Evolutionary conservation across 2,329 filamentous ascomycete species (phyloP), one percentile per base, ranked within the genome.

Genomic region (Trichoderma sp.): DNA sequence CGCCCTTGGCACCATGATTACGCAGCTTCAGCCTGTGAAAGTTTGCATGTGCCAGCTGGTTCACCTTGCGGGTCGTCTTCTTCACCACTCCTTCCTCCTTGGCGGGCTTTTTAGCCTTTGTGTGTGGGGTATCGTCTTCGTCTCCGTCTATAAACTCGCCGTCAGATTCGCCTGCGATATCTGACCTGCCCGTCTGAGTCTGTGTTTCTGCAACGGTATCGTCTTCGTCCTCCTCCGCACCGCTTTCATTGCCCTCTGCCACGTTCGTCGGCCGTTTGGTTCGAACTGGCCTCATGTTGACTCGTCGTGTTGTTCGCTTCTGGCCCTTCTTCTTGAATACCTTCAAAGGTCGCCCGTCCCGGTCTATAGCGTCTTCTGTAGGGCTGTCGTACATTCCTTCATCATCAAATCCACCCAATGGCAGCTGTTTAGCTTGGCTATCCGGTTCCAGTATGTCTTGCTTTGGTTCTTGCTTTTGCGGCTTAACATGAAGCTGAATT

Each of bases 281-380:
- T 70, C 83, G 79, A 0, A 81, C 85, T 2, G 88, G 88, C 73
- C 82, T 85, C 83, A 92, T 93, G 72, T 90, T 94, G 70, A 88
- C 85, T 62, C 86, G 84, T 73, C 90, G 85, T 3, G 93, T 95
- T 70, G 92, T 93, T 73, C 93, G 86, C 84, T 96, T 96, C 79
- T 93, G 88, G 0, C 92, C 93, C 83, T 93, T 93, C 87, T 96
- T 96, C 85, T 95, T 95, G 84, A 88, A 95, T 1, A 88, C 81
- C 68, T 86, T 88, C 47, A 90, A 79, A 3, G 90, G 90, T 73
- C 87, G 84, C 2, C 89, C 89, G 75, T 89, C 82, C n/a, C 83
- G 84, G 67, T 84, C 88, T 13, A 86, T 26, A 4, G 79, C 78
- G 0, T 84, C 81, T n/a, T 88, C 86, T 4, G 82, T 82, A 1